Conservation (phyloP, 2,329 filamentous ascomycete genomes). For the Calycina marina region DNA sequence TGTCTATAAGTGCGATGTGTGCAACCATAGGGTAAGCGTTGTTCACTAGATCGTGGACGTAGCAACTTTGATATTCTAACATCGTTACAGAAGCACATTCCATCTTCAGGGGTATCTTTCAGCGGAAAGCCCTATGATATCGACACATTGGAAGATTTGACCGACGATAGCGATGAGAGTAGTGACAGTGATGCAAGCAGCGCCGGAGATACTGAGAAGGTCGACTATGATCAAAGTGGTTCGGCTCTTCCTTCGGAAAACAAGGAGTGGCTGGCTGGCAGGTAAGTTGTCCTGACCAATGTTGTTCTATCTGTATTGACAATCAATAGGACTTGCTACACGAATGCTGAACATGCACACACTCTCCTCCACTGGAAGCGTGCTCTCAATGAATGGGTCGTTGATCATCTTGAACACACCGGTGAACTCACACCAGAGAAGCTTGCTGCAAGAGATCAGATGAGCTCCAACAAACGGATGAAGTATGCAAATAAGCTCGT, state of each 20-base stretch:
- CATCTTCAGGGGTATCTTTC: slow-evolving; percentile 48
- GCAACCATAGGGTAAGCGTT: slow-evolving; percentile 38
- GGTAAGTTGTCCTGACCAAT: slow-evolving; percentile 19
- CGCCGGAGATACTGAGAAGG: slow-evolving; percentile 23
- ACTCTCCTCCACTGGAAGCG: slow-evolving; percentile 62
- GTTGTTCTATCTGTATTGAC: too few species aligned
- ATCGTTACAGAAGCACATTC: slow-evolving; percentile 41
- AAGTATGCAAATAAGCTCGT: slow-evolving; percentile 49
- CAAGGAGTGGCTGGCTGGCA: slow-evolving; percentile 37
- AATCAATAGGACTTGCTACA: slow-evolving; percentile 41
- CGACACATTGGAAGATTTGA: slow-evolving; percentile 50
- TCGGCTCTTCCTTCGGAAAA: slow-evolving; percentile 28
- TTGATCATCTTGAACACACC: slow-evolving; percentile 41
- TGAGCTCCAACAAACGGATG: slow-evolving; percentile 42
- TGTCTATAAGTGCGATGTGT: slow-evolving; percentile 32
- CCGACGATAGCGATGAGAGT: slow-evolving; percentile 26
- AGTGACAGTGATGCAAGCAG: slow-evolving; percentile 8
- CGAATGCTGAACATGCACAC: slow-evolving; percentile 56
- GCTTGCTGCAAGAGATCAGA: slow-evolving; percentile 44
- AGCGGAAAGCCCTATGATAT: slow-evolving; percentile 51
- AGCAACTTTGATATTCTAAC: too few species aligned
- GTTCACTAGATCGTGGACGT: background rate
- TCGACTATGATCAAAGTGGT: slow-evolving; percentile 32
- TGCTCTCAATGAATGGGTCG: slow-evolving; percentile 58
- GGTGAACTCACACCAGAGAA: slow-evolving; percentile 42